Base-by-base conservation (phyloP, 139 green algal genomes). In the Pycnococcus provasolii region DNA sequence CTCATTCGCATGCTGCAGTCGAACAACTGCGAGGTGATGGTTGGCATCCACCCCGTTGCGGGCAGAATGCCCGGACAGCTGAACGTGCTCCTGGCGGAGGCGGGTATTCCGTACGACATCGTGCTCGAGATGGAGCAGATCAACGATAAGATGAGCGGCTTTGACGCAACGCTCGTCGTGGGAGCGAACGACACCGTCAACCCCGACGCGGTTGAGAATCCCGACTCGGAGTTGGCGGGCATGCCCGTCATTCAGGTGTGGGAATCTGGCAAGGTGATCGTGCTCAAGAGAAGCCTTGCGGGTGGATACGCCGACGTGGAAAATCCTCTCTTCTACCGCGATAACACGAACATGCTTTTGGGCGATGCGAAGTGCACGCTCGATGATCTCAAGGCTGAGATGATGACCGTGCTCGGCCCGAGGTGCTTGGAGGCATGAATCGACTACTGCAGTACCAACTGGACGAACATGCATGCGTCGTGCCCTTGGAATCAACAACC, bases 141-240 rank as follows among this genome's bases (percentile, higher is more conserved):
- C 58, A 71, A 77, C 37, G 64, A 71, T 4, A 65, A 77, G 42
- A 50, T 68, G 39, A 37, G 5, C 2, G n/a, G 68, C 9, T 54
- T 39, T 13, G 71, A 77, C 58, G 58, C 69, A 4, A 45, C 54
- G 13, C 53, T 77, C 8, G 71, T 77, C 53, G 64, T 77, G 26
- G 71, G 71, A 41, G 71, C 71, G 11, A 77, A 77, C 64, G 71
- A 77, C 65, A 77, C 71, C n/a, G 50, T 77, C 55, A 77, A 77
- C 65, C 55, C 64, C 4, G 42, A 8, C n/a, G 71, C 71, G n/a
- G 42, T 69, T 8, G 52, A 61, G 41, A 65, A 77, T 9, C 71
- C 66, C 2, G 54, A 67, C 65, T 65, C 40, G 15, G 57, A 60
- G 39, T 40, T 78, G 11, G 66, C 66, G 45, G 72, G 72, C 40